Conservation (phyloP, 106 monocot genomes). For the Allium sativum region DNA sequence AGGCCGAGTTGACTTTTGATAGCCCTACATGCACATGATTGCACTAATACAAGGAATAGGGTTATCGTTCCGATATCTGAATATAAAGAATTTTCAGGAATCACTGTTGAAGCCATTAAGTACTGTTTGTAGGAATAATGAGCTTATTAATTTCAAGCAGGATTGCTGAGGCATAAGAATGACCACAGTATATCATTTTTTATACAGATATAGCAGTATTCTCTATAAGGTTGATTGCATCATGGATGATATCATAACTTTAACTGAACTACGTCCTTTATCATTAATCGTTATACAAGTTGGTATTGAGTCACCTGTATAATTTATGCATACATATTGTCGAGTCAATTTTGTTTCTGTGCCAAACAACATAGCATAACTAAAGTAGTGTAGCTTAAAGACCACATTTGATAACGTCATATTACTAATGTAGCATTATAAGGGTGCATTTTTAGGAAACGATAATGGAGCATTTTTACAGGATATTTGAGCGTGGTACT, state of each 20-base stretch:
- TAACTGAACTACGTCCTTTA: slow-evolving; percentile 73
- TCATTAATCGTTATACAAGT: slow-evolving; percentile 51
- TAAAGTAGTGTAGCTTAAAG: background rate
- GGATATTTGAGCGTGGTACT: too few relatives aligned
- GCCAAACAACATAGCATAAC: background rate
- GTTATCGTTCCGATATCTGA: too few relatives aligned
- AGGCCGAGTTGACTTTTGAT: too few relatives aligned
- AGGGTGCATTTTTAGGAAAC: background rate
- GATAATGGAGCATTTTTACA: background rate
- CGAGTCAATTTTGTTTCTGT: too few relatives aligned
- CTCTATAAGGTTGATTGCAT: slow-evolving; percentile 62
- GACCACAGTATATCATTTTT: slow-evolving; percentile 73
- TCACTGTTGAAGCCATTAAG: slow-evolving; percentile 45
- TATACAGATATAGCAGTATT: slow-evolving; percentile 79
- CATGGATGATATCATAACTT: slow-evolving; percentile 40
- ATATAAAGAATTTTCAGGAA: too few relatives aligned
- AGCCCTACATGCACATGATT: too few relatives aligned
- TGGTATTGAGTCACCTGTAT: too few relatives aligned
- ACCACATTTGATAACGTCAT: background rate
- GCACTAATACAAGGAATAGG: too few relatives aligned
- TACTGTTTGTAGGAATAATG: slow-evolving; percentile 18
- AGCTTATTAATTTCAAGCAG: slow-evolving; percentile 38
- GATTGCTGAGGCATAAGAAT: slow-evolving; percentile 82
- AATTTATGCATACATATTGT: background rate
- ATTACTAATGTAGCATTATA: background rate